Evolutionary conservation across 345 rosid species (phyloP).

Genomic region (Salix purpurea): DNA sequence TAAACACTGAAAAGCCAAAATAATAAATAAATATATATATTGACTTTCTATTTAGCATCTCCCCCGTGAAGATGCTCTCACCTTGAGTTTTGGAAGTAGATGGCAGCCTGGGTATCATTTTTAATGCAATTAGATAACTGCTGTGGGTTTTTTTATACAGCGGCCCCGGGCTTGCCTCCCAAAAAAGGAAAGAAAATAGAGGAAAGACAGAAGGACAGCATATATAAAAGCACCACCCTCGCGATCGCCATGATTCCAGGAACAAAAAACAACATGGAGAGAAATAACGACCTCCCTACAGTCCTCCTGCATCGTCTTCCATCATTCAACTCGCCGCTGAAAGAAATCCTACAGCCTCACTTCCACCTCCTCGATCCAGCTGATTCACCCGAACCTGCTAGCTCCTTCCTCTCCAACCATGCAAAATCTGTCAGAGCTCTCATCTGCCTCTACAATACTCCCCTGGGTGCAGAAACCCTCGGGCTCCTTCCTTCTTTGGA

Average conservation of each 20-base stretch:
- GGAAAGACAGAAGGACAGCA: not conserved
- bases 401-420: not conserved
- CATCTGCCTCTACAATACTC: not conserved
- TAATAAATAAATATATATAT: too few relatives aligned
- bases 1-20: too few relatives aligned
- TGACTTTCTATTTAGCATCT: too few relatives aligned
- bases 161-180: too few relatives aligned
- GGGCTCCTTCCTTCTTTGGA: slow-evolving; percentile 9
- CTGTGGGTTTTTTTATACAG: too few relatives aligned
- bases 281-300: not conserved
- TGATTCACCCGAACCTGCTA: not conserved
- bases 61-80: too few relatives aligned
- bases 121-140: too few relatives aligned
- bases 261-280: not conserved
- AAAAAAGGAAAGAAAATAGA: too few relatives aligned
- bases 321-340: not conserved
- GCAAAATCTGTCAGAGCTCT: slow-evolving; percentile 8
- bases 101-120: too few relatives aligned
- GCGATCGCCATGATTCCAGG: too few relatives aligned
- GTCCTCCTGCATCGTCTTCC: slow-evolving; percentile 7
- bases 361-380: slow-evolving; percentile 13
- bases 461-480: slow-evolving; percentile 9
- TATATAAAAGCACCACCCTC: not conserved
- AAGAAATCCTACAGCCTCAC: not conserved
- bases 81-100: too few relatives aligned